Evolutionary conservation across 2,329 filamentous ascomycete species (phyloP).

Genomic region (Clathrospora elynae): DNA sequence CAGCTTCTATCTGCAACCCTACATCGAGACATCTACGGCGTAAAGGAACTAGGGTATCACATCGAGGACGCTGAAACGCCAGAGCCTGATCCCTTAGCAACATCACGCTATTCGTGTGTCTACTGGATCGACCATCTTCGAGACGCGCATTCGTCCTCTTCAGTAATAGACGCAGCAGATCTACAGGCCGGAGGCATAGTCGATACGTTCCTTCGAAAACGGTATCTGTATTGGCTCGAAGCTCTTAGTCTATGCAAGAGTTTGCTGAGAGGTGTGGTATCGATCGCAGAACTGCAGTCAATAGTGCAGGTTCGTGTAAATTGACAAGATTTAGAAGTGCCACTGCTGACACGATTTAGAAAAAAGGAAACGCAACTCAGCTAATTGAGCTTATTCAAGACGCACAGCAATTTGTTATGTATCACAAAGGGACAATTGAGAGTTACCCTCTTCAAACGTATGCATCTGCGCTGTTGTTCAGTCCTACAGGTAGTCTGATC

Average conservation of each 20-base stretch:
- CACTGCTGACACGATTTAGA: too few species aligned
- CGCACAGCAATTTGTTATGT: too few species aligned
- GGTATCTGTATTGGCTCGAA: too few species aligned
- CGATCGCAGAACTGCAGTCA: slow-evolving; percentile 8
- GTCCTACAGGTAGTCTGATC: too few species aligned
- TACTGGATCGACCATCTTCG: slow-evolving; percentile 45
- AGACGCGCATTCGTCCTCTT: slow-evolving; percentile 18
- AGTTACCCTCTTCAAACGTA: too few species aligned
- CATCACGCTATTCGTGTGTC: slow-evolving; percentile 27
- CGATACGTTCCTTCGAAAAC: slow-evolving; percentile 9
- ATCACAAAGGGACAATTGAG: too few species aligned
- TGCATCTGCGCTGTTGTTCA: too few species aligned
- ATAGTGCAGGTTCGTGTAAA: too few species aligned
- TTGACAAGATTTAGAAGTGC: too few species aligned
- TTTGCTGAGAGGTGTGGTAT: slow-evolving; percentile 5
- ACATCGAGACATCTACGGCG: slow-evolving; percentile 18
- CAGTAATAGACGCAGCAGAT: not conserved
- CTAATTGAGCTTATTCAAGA: too few species aligned
- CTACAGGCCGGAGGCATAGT: slow-evolving; percentile 5
- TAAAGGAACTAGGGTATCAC: slow-evolving; percentile 14
- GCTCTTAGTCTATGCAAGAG: slow-evolving; percentile 14
- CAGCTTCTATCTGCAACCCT: slow-evolving; percentile 20
- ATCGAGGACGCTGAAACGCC: slow-evolving; percentile 25
- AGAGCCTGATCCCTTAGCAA: slow-evolving; percentile 30
- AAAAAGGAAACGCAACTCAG: too few species aligned